Base-by-base conservation (phyloP, 805 yeast species). In the Zygosaccharomyces lentus region DNA sequence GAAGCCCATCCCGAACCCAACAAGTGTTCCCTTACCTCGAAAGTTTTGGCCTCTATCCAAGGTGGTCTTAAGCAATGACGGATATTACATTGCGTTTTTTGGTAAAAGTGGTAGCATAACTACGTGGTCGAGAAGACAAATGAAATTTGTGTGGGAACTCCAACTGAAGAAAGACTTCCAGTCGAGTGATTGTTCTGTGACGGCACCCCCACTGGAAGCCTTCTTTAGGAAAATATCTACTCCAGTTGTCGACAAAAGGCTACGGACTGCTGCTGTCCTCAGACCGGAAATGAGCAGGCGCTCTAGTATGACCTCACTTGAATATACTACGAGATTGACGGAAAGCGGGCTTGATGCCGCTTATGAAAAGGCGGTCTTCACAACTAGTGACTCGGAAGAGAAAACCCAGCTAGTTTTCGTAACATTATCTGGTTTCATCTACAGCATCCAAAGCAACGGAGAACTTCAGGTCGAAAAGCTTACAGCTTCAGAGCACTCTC, bases 31-130 rank as follows among this genome's bases (percentile, higher is more conserved):
- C 16, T 58, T 68, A 5, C 58, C 67, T 8, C 61, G 70, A 2
- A 72, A 74, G 32, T 69, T 77, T 39, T 76, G 87, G 81, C 90
- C 89, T 1, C 71, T 84, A 0, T 74, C 79, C 9, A 76, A 77
- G 47, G 70, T 78, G 16, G 76, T 73, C 15, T 45, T 81, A 58
- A 75, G 85, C 40, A 73, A 75, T 43, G 75, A 78, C 38, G 88
- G 89, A 1, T 75, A 77, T 47, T 75, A 70, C 36, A 73, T 81
- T 34, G 75, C 82, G 0, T 69, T 83, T 9, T 72, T 83, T 45
- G 75, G 77, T 49, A 74, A 70, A 50, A 66, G 66, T 39, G 81
- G 83, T 2, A 57, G 69, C 2, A 68, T 82, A 21, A 78, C 78
- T 51, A 80, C 87, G 50, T 83, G 78, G 74, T 79, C 83, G 16